Evolutionary conservation across 1,284 basidiomycete species (phyloP).

Genomic region (Waitea zeae): DNA sequence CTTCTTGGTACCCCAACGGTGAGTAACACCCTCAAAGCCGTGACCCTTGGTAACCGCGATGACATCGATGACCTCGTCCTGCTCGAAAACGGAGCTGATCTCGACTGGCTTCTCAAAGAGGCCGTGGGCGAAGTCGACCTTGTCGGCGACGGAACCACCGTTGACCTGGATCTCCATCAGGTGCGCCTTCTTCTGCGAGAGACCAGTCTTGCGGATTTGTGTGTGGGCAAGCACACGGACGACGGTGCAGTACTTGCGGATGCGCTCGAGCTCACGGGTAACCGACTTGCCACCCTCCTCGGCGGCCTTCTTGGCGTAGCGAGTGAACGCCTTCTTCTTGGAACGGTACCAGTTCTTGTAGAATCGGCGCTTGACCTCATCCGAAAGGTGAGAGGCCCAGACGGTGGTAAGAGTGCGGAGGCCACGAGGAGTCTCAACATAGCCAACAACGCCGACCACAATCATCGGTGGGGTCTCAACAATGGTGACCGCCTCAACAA

Average conservation of each 20-base stretch:
- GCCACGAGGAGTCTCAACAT: conserved; percentile 99
- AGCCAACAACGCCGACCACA: conserved; percentile 96
- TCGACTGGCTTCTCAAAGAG: conserved; percentile 97
- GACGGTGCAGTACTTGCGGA: conserved; percentile 99
- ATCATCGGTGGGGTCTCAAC: conserved; percentile 97
- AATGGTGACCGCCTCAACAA: conserved; percentile 95
- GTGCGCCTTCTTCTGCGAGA: conserved; percentile 99
- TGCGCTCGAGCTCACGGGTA: conserved; percentile 94
- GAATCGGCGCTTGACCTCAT: conserved; percentile 96
- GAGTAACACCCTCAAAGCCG: conserved; percentile 98
- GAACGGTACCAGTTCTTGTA: conserved; percentile 99
- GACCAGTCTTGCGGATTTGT: conserved; percentile 95
- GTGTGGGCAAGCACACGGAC: conserved; percentile 99
- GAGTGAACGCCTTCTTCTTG: conserved; percentile 99
- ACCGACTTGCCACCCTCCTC: conserved; percentile 90
- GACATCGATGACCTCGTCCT: conserved; percentile 93
- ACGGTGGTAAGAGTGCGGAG: conserved; percentile 77
- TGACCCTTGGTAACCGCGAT: conserved; percentile 99
- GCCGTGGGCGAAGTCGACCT: conserved; percentile 91
- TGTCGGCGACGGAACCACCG: conserved; percentile 93
- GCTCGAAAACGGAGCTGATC: conserved; percentile 79
- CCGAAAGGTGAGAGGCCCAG: conserved; percentile 74
- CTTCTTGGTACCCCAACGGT: conserved; percentile 99
- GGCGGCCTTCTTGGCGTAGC: conserved; percentile 98
- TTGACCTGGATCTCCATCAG: conserved; percentile 99